phyloP scores from a whole-genome alignment of 495 filamentous ascomycete genomes.

The Neurospora cerealis region DNA sequence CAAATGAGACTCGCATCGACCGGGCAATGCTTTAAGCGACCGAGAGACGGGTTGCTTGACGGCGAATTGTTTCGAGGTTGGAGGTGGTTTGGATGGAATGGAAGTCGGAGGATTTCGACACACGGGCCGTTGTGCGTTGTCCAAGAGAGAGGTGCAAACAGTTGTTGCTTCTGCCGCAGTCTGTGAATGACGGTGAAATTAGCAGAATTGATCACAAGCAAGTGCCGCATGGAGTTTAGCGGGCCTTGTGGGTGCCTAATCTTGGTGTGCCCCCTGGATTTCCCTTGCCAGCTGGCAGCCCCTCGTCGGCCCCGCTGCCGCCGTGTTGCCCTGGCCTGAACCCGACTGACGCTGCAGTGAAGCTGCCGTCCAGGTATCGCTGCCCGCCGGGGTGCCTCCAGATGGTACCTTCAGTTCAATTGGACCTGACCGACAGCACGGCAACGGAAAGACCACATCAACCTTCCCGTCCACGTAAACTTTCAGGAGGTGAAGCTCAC shows the following conservation, averaged over 20 bases:
- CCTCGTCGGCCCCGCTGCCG: conserved; percentile 6
- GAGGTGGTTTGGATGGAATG: background rate
- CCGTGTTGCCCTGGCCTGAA: background rate
- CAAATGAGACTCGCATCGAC: background rate
- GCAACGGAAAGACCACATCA: conserved; percentile 18
- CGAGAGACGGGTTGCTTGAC: background rate
- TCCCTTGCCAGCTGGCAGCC: conserved; percentile 17
- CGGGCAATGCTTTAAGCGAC: background rate
- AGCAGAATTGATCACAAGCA: background rate
- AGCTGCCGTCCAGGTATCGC: background rate
- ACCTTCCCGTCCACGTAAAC: conserved; percentile 5
- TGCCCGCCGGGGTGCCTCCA: background rate
- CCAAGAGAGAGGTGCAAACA: background rate
- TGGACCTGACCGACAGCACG: background rate
- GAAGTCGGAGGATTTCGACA: background rate
- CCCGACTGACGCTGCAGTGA: background rate
- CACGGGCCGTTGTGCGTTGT: background rate
- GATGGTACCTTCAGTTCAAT: background rate
- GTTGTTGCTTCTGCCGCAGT: background rate
- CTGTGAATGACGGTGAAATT: background rate
- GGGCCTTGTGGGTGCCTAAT: background rate
- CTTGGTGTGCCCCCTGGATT: background rate
- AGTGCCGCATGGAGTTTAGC: background rate
- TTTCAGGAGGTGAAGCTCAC: conserved; percentile 15
- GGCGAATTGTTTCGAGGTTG: background rate